phyloP scores from a whole-genome alignment of 2,329 filamentous ascomycete species.

The Neonectria neomacrospora region DNA sequence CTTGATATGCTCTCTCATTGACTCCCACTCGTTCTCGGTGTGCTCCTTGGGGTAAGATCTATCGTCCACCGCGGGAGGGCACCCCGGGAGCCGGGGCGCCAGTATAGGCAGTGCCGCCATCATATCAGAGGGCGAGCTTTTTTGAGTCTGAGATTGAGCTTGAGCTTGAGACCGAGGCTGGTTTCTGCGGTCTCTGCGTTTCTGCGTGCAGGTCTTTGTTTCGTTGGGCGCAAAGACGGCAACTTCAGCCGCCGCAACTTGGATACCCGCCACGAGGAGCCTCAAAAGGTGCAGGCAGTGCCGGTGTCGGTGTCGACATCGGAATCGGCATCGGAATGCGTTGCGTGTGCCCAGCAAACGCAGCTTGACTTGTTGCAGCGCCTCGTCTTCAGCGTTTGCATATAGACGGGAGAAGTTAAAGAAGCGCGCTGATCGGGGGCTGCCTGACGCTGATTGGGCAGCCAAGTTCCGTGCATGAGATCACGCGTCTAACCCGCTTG shows the following conservation, averaged over 20 bases:
- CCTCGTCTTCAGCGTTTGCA: conserved; percentile 29
- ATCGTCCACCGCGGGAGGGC: conserved; percentile 39
- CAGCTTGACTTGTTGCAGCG: conserved; percentile 39
- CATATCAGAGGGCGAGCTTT: conserved; percentile 24
- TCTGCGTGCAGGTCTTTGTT: background rate
- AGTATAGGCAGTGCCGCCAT: conserved; percentile 47
- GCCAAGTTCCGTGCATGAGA: conserved; percentile 40
- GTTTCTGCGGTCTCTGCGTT: background rate
- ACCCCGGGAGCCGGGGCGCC: conserved; percentile 49
- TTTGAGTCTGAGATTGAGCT: conserved; percentile 4
- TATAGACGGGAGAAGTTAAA: conserved; percentile 30
- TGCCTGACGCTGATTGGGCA: conserved; percentile 38
- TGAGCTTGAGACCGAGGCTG: conserved; percentile 6
- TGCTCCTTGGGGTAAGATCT: conserved; percentile 49
- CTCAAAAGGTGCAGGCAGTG: conserved; percentile 31
- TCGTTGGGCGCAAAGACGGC: conserved; percentile 18
- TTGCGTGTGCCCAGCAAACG: conserved; percentile 42
- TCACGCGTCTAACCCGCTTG: conserved; percentile 32
- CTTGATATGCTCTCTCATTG: conserved; percentile 47
- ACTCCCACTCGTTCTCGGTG: conserved; percentile 50
- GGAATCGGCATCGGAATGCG: conserved; percentile 39
- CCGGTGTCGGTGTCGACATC: conserved; percentile 29
- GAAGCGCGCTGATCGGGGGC: conserved; percentile 23
- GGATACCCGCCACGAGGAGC: conserved; percentile 31
- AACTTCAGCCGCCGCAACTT: conserved; percentile 24